These are phyloP conservation scores for Colletotrichum orchidophilum DNA, from an alignment of 2,329 filamentous ascomycete genomes.

Conservation along the genomic window DNA sequence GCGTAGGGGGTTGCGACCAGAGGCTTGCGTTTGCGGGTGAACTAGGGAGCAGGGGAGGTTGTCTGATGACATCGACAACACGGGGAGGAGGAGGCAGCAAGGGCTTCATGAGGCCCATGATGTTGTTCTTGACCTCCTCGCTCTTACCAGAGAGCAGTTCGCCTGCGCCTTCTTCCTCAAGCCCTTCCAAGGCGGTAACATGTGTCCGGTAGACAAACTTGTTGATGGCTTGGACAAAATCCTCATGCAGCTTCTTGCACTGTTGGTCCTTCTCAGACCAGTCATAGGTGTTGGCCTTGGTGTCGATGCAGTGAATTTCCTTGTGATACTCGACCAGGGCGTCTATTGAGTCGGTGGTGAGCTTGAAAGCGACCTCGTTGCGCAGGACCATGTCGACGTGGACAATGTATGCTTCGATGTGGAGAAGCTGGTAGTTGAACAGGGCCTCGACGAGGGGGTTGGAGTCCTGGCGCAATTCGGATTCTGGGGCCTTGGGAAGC, in stretches of 20 bases:
- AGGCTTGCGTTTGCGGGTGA: conserved; percentile 77
- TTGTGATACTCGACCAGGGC: conserved; percentile 94
- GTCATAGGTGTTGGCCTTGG: conserved; percentile 87
- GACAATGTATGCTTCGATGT: conserved; percentile 96
- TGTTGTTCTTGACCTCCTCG: conserved; percentile 89
- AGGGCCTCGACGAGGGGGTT: conserved; percentile 87
- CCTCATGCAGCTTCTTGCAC: conserved; percentile 96
- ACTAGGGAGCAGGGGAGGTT: conserved; percentile 85
- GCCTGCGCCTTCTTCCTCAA: conserved; percentile 95
- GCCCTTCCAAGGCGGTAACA: conserved; percentile 88
- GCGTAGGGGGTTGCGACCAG: conserved; percentile 75
- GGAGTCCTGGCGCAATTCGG: conserved; percentile 82
- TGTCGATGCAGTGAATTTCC: conserved; percentile 91
- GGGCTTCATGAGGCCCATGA: conserved; percentile 87
- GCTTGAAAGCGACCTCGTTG: conserved; percentile 97
- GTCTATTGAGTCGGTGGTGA: conserved; percentile 94
- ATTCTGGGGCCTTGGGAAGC: conserved; percentile 87
- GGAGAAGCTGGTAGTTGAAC: conserved; percentile 92
- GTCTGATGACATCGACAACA: conserved; percentile 88
- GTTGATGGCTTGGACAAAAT: conserved; percentile 96
- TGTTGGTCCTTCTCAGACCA: conserved; percentile 98
- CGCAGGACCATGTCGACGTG: conserved; percentile 99
- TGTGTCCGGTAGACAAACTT: conserved; percentile 94
- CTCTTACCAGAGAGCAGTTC: conserved; percentile 92
- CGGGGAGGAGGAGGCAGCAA: conserved; percentile 87